Evolutionary conservation across 192 early-diverging fungal genomes (phyloP), one percentile per base, ranked within the genome.

Genomic region (Backusella tuberculispora): DNA sequence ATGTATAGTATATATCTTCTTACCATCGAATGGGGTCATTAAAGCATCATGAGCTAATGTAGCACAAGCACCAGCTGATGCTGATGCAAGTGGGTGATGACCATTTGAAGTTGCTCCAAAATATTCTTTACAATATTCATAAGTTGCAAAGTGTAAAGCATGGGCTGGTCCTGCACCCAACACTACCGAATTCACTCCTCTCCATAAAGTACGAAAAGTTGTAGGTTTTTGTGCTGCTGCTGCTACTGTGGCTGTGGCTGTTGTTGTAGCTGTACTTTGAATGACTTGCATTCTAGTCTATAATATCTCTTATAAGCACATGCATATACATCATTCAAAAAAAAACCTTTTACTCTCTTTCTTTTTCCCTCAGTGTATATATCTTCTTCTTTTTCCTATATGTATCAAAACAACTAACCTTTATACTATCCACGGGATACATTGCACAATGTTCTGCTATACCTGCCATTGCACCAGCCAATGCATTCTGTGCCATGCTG

Each of bases 11-110:
- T n/a, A n/a, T n/a, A n/a, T 34, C 24, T 42, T 26, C 83, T 63
- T 76, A 90, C 90, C 97, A 82, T 99, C 97, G 84, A 99, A 99
- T 13, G 97, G 97, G 76, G 95, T 99, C 92, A 97, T 95, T 53
- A 99, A 82, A 6, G 93, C 90, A 73, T 99, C 97, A 83, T 91
- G 90, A 9, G 92, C 84, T 26, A 96, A 82, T 6, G 96, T 97
- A 7, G 97, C 97, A 78, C 88, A 90, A 50, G 93, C 96, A 45
- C 96, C 95, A 12, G 97, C 95, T 8, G 88, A 87, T 34, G 92
- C 95, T 85, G 83, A 85, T 48, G 92, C 87, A 64, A 90, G 87
- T 24, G 92, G 13, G 3, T 83, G 82, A 48, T 88, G 89, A 45
- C 88, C 85, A 43, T 47, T 26, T 15, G 78, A 79, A 47, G 88